Base-by-base conservation (phyloP, 23 red algal genomes). In the Chondrus crispus region DNA sequence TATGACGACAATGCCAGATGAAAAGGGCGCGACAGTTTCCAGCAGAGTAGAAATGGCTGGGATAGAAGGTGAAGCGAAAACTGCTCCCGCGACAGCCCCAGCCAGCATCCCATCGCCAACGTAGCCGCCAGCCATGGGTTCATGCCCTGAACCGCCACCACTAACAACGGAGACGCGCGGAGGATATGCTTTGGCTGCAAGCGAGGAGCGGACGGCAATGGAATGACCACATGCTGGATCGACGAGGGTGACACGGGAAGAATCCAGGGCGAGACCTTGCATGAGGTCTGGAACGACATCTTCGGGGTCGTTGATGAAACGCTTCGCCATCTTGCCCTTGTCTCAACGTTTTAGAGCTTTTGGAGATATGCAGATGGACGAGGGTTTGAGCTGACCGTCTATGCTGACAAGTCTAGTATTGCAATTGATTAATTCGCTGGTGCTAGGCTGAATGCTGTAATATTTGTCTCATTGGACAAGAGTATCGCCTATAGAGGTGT, bases 111-210 rank as follows among this genome's bases (percentile, higher is more conserved):
- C 94, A 7, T 83, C 42, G 29, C 85, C 94, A 2, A 96, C 78
- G 24, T 84, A 96, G 51, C 94, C 94, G 6, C 80, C 80, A 77
- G 84, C 87, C 70, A 90, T 92, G 8, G 94, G 94, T 51, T 96
- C 94, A 80, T 96, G 94, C 26, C 94, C 94, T 58, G 45, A 55
- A 9, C 94, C 94, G 20, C 94, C 94, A 7, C 94, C 94, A 54
- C 81, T 91, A 4, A 96, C 53, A 2, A 96, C 74, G 30, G 94
- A 89, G 3, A 96, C 87, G 16, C 75, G 20, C 44, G 20, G 89
- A 8, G 77, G 46, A 29, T 82, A 57, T 52, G 89, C 58, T 11
- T 53, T 50, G 43, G 62, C 51, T 2, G 72, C 43, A 29, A 90
- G 37, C 18, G 47, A 11, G 32, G 87, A 47, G 29, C 87, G 71